Evolutionary conservation across 805 yeast species (phyloP).

Genomic region (Candida coquimbonensis): DNA sequence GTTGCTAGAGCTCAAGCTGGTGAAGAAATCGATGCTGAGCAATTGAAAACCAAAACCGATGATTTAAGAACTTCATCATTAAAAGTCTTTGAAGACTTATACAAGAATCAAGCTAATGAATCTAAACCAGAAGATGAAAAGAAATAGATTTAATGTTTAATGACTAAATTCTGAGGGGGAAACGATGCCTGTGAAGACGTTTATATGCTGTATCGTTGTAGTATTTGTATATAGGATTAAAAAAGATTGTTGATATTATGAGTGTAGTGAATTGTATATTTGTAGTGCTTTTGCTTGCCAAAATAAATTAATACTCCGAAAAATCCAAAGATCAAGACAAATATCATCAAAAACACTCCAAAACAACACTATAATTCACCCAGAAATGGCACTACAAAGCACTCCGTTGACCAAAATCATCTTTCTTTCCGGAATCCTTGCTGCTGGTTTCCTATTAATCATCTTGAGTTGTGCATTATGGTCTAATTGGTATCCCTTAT

Average conservation of each 20-base stretch:
- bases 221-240: conserved; percentile 8
- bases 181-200: conserved; percentile 1
- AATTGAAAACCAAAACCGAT: conserved; percentile 72
- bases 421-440: conserved; percentile 67
- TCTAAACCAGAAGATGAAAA: conserved; percentile 23
- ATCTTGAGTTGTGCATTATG: conserved; percentile 83
- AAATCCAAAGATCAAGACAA: neutral
- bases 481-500: conserved; percentile 87
- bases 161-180: neutral
- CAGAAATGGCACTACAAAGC: conserved; percentile 11
- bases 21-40: conserved; percentile 50
- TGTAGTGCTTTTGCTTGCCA: too few relatives aligned
- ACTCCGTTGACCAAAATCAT: conserved; percentile 75
- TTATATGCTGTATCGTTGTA: neutral
- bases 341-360: neutral
- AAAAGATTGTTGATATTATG: conserved; percentile 1
- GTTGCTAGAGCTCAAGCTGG: conserved; percentile 65
- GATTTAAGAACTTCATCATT: conserved; percentile 72
- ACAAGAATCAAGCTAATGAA: conserved; percentile 22
- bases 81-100: conserved; percentile 58
- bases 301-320: neutral
- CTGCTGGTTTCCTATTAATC: conserved; percentile 84
- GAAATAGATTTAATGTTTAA: conserved; percentile 6
- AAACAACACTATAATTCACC: neutral
- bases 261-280: neutral